Conservation (phyloP, 805 yeast species). For the Sporopachydermia quercuum region DNA sequence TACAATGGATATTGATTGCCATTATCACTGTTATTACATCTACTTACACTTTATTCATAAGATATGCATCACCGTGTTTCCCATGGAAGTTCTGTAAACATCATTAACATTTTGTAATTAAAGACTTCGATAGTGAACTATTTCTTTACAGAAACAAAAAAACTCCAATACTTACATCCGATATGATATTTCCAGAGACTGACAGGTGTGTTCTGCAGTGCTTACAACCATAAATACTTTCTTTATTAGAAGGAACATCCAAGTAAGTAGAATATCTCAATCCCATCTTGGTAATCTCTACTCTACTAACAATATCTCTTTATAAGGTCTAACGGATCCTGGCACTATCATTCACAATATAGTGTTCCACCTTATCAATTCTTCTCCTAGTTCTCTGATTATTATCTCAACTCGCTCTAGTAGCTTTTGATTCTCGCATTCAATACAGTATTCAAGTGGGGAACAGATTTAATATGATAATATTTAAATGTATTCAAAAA, state of each 20-base stretch:
- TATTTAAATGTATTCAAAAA: no score
- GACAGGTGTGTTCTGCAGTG: conserved; percentile 28
- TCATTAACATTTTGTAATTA: conserved; percentile 16
- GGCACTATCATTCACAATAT: no score
- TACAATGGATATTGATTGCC: conserved; percentile 11
- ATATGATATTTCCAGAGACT: conserved; percentile 19
- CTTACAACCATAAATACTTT: conserved; percentile 23
- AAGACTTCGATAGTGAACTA: conserved; percentile 8
- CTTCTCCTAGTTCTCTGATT: no score
- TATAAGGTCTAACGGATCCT: conserved; percentile 9
- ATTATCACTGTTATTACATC: conserved; percentile 10
- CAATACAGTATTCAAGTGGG: no score
- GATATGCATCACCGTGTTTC: conserved; percentile 39
- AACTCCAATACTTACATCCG: conserved; percentile 19
- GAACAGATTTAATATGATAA: no score
- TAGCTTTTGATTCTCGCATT: no score
- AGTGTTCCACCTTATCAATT: no score
- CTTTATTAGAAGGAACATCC: conserved; percentile 18
- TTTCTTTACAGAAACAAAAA: background rate
- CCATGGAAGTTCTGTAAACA: conserved; percentile 33
- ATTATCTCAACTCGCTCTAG: no score
- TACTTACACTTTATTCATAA: conserved; percentile 31
- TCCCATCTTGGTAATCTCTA: conserved; percentile 33
- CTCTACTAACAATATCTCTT: no score
- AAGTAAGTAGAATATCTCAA: conserved; percentile 28